These are phyloP conservation scores for Rosa lucieae DNA, from an alignment of 306 rosid species.

Conservation along the genomic window DNA sequence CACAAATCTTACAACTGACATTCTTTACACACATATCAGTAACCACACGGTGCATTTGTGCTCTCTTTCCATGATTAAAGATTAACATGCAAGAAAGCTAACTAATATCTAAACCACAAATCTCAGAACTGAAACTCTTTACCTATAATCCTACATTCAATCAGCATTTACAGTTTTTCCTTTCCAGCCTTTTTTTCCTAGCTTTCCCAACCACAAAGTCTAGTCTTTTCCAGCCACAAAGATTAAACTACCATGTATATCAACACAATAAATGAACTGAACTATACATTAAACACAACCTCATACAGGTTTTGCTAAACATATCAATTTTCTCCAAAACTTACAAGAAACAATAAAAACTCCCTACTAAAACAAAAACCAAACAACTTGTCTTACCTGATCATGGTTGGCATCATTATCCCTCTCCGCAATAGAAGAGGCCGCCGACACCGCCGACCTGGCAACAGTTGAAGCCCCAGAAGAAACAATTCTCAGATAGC, in stretches of 20 bases:
- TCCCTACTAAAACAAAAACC: conserved; percentile 7
- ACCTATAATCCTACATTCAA: conserved; percentile 3
- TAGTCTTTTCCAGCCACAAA: background rate
- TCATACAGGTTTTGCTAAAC: conserved; percentile 3
- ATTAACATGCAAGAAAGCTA: conserved; percentile 12
- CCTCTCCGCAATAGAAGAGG: conserved; percentile 82
- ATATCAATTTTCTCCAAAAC: conserved; percentile 8
- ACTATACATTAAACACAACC: conserved; percentile 18
- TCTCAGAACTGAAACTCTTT: background rate
- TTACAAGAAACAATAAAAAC: background rate
- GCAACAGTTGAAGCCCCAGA: conserved; percentile 97
- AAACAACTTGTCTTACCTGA: conserved; percentile 52
- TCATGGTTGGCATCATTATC: conserved; percentile 68
- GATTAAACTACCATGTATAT: conserved; percentile 12
- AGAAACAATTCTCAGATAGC: conserved; percentile 82
- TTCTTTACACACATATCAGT: background rate
- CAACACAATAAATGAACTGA: conserved; percentile 22
- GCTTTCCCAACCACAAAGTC: background rate
- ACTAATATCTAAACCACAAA: conserved; percentile 20
- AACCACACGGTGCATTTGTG: background rate
- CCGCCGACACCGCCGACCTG: conserved; percentile 88
- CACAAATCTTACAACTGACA: background rate
- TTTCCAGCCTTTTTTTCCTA: background rate
- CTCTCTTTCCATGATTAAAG: conserved; percentile 1
- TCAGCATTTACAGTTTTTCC: background rate